A percentile compares a stretch with the other conserved stretches of the same genome.
These are phyloP conservation scores for Cudoniella acicularis DNA, from an alignment of 495 filamentous ascomycete species.

Conservation along the genomic window DNA sequence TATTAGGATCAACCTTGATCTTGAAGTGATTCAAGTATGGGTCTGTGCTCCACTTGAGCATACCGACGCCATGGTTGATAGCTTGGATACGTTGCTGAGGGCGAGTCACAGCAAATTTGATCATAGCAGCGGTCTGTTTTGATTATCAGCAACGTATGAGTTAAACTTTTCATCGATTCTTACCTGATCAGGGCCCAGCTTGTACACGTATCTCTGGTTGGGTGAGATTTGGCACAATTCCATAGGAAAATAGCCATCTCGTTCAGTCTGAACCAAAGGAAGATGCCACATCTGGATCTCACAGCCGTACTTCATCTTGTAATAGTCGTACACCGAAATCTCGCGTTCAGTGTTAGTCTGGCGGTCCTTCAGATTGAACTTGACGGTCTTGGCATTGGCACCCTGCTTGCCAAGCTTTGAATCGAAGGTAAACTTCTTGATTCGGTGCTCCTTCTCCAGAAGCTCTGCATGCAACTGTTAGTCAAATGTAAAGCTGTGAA, in stretches of 20 bases:
- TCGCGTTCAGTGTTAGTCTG: conserved; percentile 34
- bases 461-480: conserved; percentile 17
- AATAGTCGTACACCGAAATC: conserved; percentile 65
- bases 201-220: conserved; percentile 76
- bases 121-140: conserved; percentile 68
- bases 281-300: conserved; percentile 44
- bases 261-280: conserved; percentile 69
- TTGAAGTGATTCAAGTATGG: conserved; percentile 63
- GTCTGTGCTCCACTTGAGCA: conserved; percentile 68
- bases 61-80: conserved; percentile 59
- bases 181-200: conserved; percentile 61
- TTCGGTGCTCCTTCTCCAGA: conserved; percentile 50
- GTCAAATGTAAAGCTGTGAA: not conserved
- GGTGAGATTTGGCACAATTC: conserved; percentile 55
- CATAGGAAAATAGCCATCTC: conserved; percentile 68
- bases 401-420: conserved; percentile 32
- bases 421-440: conserved; percentile 53
- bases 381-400: conserved; percentile 49
- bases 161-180: not conserved
- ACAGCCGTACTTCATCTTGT: conserved; percentile 58
- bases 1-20: conserved; percentile 56
- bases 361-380: conserved; percentile 53
- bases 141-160: not conserved
- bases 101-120: conserved; percentile 71
- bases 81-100: conserved; percentile 58